Evolutionary conservation across 2,329 filamentous ascomycete genomes (phyloP), one percentile per base, ranked within the genome.

Genomic region (Leptodontidium sp.): DNA sequence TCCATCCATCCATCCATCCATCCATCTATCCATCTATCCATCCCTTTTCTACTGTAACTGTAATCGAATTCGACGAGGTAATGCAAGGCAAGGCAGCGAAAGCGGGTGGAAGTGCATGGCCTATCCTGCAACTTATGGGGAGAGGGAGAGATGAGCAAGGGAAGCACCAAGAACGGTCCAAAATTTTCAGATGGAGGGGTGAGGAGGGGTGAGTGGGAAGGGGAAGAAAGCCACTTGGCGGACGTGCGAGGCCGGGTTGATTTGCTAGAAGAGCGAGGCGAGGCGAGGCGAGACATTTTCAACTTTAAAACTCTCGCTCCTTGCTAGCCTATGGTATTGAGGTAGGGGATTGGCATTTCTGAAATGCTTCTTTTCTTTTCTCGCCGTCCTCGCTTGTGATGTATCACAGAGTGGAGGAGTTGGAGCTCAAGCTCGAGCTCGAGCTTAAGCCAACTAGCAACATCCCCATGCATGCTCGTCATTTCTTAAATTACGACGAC

Each of bases 191-290:
- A 38, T n/a, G 38, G 21, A 21, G 21, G 21, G 38, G 57, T 14
- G 38, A 35, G n/a, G 35, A 17, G 17, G 38, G 11, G 21, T 21
- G 11, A 26, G 21, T 4, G n/a, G 21, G 15, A 4, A 26, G 6
- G 55, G 35, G 17, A 21, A 58, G 21, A 21, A 21, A 26, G 7
- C 29, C 15, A 21, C 15, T 12, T 11, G 29, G n/a, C 15, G 35
- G n/a, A 59, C 57, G 57, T 45, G 38, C 57, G 57, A 26, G 38
- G 7, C 21, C 35, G 35, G 32, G 35, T 9, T 59, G 38, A 59
- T 59, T 59, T 59, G 35, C 57, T 21, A 45, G 35, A 43, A 9
- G 35, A 59, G 14, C 57, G 57, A 59, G 57, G 57, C 38, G 35
- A 59, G 38, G 32, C 32, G 32, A 35, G 32, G 9, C 1, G 29